These are phyloP conservation scores for Aspergillus fumigatus DNA, from an alignment of 2,329 filamentous ascomycete species.

Conservation along the genomic window DNA sequence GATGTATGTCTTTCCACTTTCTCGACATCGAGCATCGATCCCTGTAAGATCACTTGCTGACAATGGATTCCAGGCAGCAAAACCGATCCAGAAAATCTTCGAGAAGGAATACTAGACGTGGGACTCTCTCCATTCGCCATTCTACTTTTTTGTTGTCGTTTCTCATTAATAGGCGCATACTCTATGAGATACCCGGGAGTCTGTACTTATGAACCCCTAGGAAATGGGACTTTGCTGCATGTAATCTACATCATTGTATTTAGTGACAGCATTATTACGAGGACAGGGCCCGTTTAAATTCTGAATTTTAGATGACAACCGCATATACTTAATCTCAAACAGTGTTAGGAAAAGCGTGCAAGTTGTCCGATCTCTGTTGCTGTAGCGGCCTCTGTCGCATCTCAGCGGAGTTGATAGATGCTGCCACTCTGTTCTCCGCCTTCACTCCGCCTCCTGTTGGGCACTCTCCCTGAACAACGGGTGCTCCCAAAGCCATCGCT, in stretches of 20 bases:
- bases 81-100: slow-evolving; percentile 81
- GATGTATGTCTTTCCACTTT: slow-evolving; percentile 55
- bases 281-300: neutral
- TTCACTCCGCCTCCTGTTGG: neutral
- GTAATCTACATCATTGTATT: neutral
- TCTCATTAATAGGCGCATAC: slow-evolving; percentile 18
- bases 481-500: neutral
- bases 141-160: neutral
- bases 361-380: neutral
- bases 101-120: slow-evolving; percentile 59
- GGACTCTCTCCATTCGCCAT: neutral
- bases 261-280: neutral
- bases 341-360: neutral
- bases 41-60: slow-evolving; percentile 11
- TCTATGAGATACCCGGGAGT: slow-evolving; percentile 23
- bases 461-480: neutral
- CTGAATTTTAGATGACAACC: neutral
- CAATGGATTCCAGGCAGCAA: slow-evolving; percentile 60
- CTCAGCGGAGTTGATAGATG: neutral
- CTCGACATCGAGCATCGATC: neutral
- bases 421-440: slow-evolving; percentile 11
- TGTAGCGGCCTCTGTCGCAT: neutral
- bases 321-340: neutral
- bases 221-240: neutral
- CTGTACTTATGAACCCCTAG: slow-evolving; percentile 8